Conservation (phyloP, 768 basidiomycete species). For the Podaxis rugospora region DNA sequence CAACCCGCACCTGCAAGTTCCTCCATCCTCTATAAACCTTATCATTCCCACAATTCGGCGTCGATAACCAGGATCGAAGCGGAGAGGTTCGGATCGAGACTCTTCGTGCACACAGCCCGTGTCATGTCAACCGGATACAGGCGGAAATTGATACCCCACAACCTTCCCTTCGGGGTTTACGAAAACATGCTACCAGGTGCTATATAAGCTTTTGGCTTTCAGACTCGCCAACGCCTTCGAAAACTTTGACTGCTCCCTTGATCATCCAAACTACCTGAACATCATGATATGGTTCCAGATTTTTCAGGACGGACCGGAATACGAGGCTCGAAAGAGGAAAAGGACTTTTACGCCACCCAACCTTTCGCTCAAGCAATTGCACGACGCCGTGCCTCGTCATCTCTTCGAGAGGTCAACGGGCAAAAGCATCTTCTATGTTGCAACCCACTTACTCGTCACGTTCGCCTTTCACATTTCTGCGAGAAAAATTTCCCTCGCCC, state of each 20-base stretch:
- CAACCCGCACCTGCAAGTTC: too few relatives aligned
- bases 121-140: background rate
- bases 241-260: background rate
- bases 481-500: constrained; percentile 25
- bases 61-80: background rate
- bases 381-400: constrained; percentile 42
- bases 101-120: background rate
- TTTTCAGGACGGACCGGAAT: constrained; percentile 47
- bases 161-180: background rate
- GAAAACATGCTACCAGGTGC: background rate
- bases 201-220: constrained; percentile 8
- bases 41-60: background rate
- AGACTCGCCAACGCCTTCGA: background rate
- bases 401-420: constrained; percentile 41
- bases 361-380: constrained; percentile 39
- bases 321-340: constrained; percentile 36
- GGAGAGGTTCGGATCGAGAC: background rate
- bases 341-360: constrained; percentile 37
- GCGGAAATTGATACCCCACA: constrained; percentile 1
- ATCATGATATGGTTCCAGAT: constrained; percentile 37
- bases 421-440: constrained; percentile 39
- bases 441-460: constrained; percentile 36
- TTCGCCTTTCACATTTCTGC: constrained; percentile 35
- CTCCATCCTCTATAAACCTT: background rate
- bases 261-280: background rate